Evolutionary conservation across 805 yeast species (phyloP), one percentile per base, ranked within the genome.

Genomic region (Monosporozyma yasuniensis): DNA sequence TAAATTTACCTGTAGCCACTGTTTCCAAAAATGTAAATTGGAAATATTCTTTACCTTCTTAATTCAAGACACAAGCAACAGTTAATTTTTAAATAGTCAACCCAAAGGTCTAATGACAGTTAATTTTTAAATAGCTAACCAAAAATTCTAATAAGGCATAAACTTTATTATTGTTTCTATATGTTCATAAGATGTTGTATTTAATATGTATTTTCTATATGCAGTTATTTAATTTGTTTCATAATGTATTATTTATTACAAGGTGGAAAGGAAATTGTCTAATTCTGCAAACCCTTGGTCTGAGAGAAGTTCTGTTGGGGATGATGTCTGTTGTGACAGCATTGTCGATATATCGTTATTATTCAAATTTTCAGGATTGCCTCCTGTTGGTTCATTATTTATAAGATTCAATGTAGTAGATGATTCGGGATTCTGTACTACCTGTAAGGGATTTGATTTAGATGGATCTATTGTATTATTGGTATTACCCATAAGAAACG

Each of bases 221-320:
- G 45, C 19, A 38, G 25, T 18, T 22, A 10, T 11, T 19, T 27
- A 12, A 10, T 32, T 32, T 32, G 35, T 14, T 32, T 32, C 35
- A 21, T 39, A 14, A 39, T 39, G 12, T 19, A 39, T 19, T 32
- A 43, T 52, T 19, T 32, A 43, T 52, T 54, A 61, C 41, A 61
- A 53, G 35, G 57, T 57, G 6, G 66, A 56, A 61, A 63, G 58
- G 42, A 63, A 59, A 48, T 61, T 59, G 53, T 61, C 67, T 48
- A 63, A 46, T 43, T 61, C 67, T 5, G 64, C 60, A 44, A 61
- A 61, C 16, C 61, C 60, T 48, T 57, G 56, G 23, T 60, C 62
- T 14, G 59, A 52, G 8, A 58, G 48, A 18, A 59, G 47, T 43
- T 61, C 61, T 19, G 57, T 54, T 27, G 58, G 60, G 9, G 60